phyloP scores from a whole-genome alignment of 371 early-diverging fungal genomes.

The Mucor irregularis region DNA sequence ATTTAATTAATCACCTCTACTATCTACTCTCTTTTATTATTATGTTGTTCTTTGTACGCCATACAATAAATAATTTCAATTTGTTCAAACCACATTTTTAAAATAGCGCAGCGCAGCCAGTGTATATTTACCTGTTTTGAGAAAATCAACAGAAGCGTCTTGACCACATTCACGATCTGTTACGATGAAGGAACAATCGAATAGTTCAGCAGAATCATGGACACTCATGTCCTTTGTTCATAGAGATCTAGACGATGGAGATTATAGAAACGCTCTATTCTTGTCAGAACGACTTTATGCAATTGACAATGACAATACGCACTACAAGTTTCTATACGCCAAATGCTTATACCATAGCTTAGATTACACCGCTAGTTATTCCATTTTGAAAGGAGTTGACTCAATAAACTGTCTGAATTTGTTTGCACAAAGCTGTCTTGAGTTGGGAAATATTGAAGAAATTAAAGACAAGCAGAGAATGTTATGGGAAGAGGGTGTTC shows the following conservation, averaged over 20 bases:
- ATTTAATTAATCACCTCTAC: too few relatives aligned
- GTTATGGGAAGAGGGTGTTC: constrained; percentile 51
- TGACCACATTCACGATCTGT: too few relatives aligned
- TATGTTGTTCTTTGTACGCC: not conserved
- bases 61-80: too few relatives aligned
- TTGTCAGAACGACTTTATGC: constrained; percentile 52
- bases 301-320: constrained; percentile 36
- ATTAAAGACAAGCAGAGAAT: constrained; percentile 33
- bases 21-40: too few relatives aligned
- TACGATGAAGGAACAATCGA: constrained; percentile 2
- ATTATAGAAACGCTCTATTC: constrained; percentile 42
- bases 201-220: constrained; percentile 40
- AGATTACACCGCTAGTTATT: constrained; percentile 42
- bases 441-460: constrained; percentile 47
- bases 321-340: constrained; percentile 45
- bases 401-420: constrained; percentile 38
- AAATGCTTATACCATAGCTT: constrained; percentile 33
- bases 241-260: constrained; percentile 48
- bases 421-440: constrained; percentile 47
- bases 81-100: too few relatives aligned
- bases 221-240: constrained; percentile 38
- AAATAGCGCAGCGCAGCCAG: too few relatives aligned
- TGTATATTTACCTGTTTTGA: too few relatives aligned
- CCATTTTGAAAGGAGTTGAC: constrained; percentile 21
- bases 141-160: not conserved